Evolutionary conservation across 352 stramenopile species (phyloP), one percentile per base, ranked within the genome.

Genomic region (Phytophthora foliorum): DNA sequence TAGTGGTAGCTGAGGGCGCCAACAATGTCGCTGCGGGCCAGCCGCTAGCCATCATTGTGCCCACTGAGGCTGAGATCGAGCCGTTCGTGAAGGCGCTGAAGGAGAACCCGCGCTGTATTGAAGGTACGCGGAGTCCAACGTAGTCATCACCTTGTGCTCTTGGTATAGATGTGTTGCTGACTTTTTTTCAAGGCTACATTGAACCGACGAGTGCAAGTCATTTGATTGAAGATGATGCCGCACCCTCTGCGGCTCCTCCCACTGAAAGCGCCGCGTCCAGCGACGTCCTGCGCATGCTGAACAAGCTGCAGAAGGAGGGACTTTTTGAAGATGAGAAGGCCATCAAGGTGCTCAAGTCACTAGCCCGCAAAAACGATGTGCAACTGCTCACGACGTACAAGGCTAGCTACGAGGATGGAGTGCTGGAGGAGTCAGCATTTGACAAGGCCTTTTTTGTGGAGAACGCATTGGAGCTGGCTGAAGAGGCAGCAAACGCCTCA

Each of bases 371-470:
- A 70, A 92, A 90, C 64, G 81, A 96, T 63, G 67, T 78, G 17
- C 75, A 93, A 60, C 58, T 96, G 57, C 80, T 95, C 21, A 86
- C 88, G 32, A 93, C 88, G 29, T 96, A 84, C 76, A 86, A 84
- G 41, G 89, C 82, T 41, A 95, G 87, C 69, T 94, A 93, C 41
- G 78, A 85, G 31, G 69, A 78, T 59, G 84, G 79, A 5, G 65
- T 75, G 34, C 59, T 86, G 49, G 69, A 87, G 50, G 78, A 88
- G 45, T 67, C 74, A 19, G 74, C 69, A 14, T 94, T 96, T 62
- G 87, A 96, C 69, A 89, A 84, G 53, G 74, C 76, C 1, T 94
- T 94, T 71, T 96, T 96, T 54, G 78, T 94, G 32, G 86, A 96
- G 51, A 94, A 92, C 60, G 88, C 87, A 39, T 48, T 86, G 46